Base-by-base conservation (phyloP, 2,329 filamentous ascomycete genomes). In the Coniochaeta sp. region DNA sequence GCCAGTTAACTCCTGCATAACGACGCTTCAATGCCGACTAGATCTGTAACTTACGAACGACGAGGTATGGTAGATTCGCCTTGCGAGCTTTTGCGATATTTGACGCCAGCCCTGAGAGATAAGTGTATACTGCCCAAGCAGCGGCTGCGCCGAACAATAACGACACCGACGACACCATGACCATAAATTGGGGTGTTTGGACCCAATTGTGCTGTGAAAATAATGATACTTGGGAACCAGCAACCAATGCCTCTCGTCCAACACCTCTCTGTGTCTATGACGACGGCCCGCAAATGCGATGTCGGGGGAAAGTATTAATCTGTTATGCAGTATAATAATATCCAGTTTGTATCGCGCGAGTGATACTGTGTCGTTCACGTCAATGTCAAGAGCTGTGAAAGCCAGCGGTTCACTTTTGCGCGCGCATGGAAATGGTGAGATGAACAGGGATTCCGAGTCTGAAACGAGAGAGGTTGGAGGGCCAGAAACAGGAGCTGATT, bases 81-180 rank as follows among this genome's bases (percentile, higher is more conserved):
- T 72, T 73, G 70, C 79, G 81, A 2, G 82, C 83, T 34, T 75
- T 74, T 11, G 71, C 73, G 58, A 85, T 77, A 62, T 83, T 82
- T 58, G 65, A 68, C 44, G 66, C 69, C 55, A 83, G 65, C n/a
- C 73, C 71, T 1, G 68, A 66, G 36, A 73, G 47, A 33, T 67
- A 66, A 6, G 64, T 65, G 64, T 72, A 74, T 22, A 72, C 57
- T 40, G 62, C 64, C 59, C 76, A 79, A 26, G 65, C 70, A 44
- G 74, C 44, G n/a, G 68, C 66, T 6, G 70, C 71, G 58, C 67
- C 72, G 16, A 72, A 58, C 33, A 77, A 66, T 34, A 74, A 61
- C 57, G 73, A 63, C 19, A 78, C 26, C 2, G 74, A 70, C 19
- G 73, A 73, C 64, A 77, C 69, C 72, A 74, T 77, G 16, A 24